Base-by-base conservation (phyloP, 305 asterid genomes). In the Solanum hybrid region DNA sequence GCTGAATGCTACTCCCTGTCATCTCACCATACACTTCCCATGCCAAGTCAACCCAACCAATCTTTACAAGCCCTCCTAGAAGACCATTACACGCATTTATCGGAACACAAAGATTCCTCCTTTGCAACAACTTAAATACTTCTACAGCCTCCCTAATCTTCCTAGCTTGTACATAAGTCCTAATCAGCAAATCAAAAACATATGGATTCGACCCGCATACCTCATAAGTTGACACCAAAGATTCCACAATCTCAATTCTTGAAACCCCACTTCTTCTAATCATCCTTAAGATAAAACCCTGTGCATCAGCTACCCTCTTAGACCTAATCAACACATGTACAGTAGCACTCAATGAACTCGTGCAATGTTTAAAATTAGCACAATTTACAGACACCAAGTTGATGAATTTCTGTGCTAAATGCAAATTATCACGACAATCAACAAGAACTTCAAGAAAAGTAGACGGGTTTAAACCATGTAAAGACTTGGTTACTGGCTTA, bases 91-190 rank as follows among this genome's bases (percentile, higher is more conserved):
- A 95, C 2, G 97, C 98, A 92, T 96, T 95, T 39, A 96, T 90
- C 7, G 97, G 93, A 87, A 96, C 93, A 29, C 68, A 34, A 86
- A 94, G 91, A 41, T 92, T 92, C 91, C 93, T 92, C 87, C 79
- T n/a, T 39, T 57, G 92, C 90, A 96, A 89, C 90, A 91, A 61
- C 10, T 92, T 90, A 51, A 94, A 92, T 8, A 94, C 98, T 92
- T 96, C 98, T 37, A 94, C 98, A 10, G 95, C 96, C 91, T 96
- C 98, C 92, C 96, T 93, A 36, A 95, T 93, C 94, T 94, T 96
- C 95, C 98, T 95, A 89, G 97, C 97, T 91, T 96, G 98, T 82
- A 96, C 98, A 86, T 91, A 96, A 73, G 97, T 96, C 91, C 96
- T 93, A 89, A 96, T 90, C 36, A 96, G 88, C 92, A 96, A 93